phyloP scores from a whole-genome alignment of 2,329 filamentous ascomycete genomes.

The Stachybotrys elegans region DNA sequence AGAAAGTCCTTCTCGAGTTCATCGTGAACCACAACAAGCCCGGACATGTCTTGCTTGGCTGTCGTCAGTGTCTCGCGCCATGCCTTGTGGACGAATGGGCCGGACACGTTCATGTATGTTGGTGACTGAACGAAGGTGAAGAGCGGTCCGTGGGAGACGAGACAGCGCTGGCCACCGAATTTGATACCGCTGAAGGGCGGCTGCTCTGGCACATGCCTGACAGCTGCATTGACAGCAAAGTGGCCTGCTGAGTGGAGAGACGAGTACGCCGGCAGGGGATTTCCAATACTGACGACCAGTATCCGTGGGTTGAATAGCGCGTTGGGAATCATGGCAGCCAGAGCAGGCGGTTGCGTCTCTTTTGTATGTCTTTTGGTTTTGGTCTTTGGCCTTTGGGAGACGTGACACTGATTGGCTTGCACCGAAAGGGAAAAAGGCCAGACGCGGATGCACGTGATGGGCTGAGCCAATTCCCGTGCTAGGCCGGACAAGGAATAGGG shows the following conservation, averaged over 20 bases:
- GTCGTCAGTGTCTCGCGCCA: conserved; percentile 53
- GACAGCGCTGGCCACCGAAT: conserved; percentile 47
- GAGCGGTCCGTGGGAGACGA: conserved; percentile 41
- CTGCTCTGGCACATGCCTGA: conserved; percentile 35
- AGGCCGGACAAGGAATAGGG: conserved; percentile 9
- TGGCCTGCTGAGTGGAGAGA: conserved; percentile 89
- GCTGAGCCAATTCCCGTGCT: no score
- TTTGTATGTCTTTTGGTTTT: no score
- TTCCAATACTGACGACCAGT: conserved; percentile 83
- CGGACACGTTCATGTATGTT: conserved; percentile 79
- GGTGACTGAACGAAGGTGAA: conserved; percentile 71
- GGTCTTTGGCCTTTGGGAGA: no score
- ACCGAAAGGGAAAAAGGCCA: no score
- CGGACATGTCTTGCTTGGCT: conserved; percentile 27
- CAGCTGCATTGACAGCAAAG: conserved; percentile 61
- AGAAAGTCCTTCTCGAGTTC: conserved; percentile 75
- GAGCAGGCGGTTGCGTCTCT: no score
- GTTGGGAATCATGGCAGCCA: no score
- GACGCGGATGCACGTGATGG: conserved; percentile 23
- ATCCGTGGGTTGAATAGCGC: conserved; percentile 51
- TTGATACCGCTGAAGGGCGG: conserved; percentile 42
- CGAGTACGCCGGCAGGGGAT: conserved; percentile 67
- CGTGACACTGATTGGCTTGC: no score
- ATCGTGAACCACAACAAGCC: conserved; percentile 79
- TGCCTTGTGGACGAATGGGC: conserved; percentile 61